Evolutionary conservation across 257 asterid genomes (phyloP), one percentile per base, ranked within the genome.

Genomic region (Solanum lignicaule): DNA sequence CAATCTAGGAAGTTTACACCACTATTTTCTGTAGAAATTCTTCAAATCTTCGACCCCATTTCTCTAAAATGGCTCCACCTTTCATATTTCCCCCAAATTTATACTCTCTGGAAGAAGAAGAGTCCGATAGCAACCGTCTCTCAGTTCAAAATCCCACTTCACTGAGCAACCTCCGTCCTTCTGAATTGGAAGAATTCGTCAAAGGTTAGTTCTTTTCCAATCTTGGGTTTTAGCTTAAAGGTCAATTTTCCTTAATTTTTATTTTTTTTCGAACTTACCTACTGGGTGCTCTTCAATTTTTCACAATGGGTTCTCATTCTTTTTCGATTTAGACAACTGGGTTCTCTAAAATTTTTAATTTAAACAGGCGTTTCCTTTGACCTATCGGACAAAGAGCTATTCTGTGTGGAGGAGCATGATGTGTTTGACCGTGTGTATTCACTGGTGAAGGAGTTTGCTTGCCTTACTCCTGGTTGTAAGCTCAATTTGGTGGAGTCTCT

Each of bases 401-500:
- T 97, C 90, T 95, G 99, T 78, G 89, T 97, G 35, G 99, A 95
- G 83, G 99, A 97, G 89, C 99, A 94, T 91, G 98, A 95, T 0
- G 86, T 97, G 71, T 97, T 97, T 78, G 99, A 95, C 86, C 93
- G 98, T 25, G 97, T 94, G 16, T 95, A 93, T 83, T 94, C 98
- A 41, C 87, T 95, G 88, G 99, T 97, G 58, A 97, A 97, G 95
- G 95, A 91, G 31, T 97, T 95, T 84, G 83, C 89, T 71, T 62
- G 87, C 52, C 95, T 97, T 62, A 87, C 90, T 29, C 89, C 96
- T 1, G 91, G 90, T 2, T 91, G 96, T 93, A 97, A 97, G 92
- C 89, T 97, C 91, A 93, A 94, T 89, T 87, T 97, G 87, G 98
- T 91, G 90, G 99, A 97, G 91, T 90, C 98, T 18, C 87, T 97